Percentiles rank a stretch among this genome's conserved stretches.
phyloP scores from a whole-genome alignment of 768 basidiomycete species.

The Russula abietina region DNA sequence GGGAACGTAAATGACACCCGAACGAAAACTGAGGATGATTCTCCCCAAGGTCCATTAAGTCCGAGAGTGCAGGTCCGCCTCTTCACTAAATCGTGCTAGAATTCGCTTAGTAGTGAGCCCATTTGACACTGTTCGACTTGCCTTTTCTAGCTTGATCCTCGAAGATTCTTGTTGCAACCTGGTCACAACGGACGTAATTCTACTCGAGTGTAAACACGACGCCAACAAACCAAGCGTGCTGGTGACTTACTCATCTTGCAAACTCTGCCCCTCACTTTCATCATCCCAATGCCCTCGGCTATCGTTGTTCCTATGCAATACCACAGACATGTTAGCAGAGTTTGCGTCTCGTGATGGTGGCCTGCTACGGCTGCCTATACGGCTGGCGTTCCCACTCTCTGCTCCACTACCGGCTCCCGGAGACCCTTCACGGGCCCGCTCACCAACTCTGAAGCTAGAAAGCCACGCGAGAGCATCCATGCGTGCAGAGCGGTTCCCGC shows the following conservation, averaged over 20 bases:
- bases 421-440: conserved; percentile 45
- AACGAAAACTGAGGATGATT: conserved; percentile 74
- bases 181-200: conserved; percentile 67
- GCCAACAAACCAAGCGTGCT: not conserved
- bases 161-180: conserved; percentile 47
- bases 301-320: conserved; percentile 39
- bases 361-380: conserved; percentile 40
- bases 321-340: conserved; percentile 3
- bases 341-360: conserved; percentile 22
- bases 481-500: conserved; percentile 41
- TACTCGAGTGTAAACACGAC: conserved; percentile 29
- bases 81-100: conserved; percentile 60
- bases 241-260: conserved; percentile 66
- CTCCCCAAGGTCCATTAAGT: conserved; percentile 89
- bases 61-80: conserved; percentile 80
- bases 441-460: conserved; percentile 62
- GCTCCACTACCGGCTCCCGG: conserved; percentile 47
- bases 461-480: conserved; percentile 72
- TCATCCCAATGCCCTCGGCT: conserved; percentile 38
- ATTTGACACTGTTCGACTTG: conserved; percentile 27
- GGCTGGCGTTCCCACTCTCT: conserved; percentile 43
- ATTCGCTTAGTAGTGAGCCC: not conserved
- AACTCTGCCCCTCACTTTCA: conserved; percentile 39
- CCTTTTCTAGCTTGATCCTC: conserved; percentile 85
- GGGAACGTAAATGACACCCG: conserved; percentile 90